Evolutionary conservation across 2,329 filamentous ascomycete genomes (phyloP).

Genomic region (Fusarium luffae): DNA sequence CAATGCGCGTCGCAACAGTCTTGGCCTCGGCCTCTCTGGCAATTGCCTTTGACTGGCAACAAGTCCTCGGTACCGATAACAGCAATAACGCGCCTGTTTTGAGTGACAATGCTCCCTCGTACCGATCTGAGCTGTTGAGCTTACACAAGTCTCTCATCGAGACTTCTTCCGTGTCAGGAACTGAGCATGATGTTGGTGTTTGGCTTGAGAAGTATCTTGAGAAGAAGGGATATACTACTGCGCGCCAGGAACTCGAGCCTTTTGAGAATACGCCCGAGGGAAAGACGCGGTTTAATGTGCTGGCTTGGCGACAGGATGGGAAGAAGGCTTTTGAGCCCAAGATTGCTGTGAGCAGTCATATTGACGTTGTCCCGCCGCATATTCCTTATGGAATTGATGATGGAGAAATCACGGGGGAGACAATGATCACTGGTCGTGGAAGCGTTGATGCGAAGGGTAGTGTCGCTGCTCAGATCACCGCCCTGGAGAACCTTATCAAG

Average conservation of each 20-base stretch:
- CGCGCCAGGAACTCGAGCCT: conserved; percentile 55
- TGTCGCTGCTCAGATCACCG: conserved; percentile 79
- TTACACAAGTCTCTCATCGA: conserved; percentile 81
- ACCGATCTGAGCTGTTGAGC: conserved; percentile 67
- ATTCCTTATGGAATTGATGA: conserved; percentile 73
- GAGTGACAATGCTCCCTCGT: conserved; percentile 45
- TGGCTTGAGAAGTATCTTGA: conserved; percentile 76
- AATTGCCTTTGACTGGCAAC: conserved; percentile 23
- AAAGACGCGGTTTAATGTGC: conserved; percentile 72
- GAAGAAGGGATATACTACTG: conserved; percentile 55
- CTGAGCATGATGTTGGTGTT: conserved; percentile 74
- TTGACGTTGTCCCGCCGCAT: conserved; percentile 80
- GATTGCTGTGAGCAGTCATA: conserved; percentile 81
- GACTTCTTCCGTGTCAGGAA: conserved; percentile 75
- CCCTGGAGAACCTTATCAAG: conserved; percentile 66
- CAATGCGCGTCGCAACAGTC: conserved; percentile 28
- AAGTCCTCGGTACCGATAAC: conserved; percentile 9
- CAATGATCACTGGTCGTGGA: conserved; percentile 76
- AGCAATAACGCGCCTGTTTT: background rate
- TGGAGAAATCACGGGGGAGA: conserved; percentile 56
- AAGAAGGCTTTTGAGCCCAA: conserved; percentile 60
- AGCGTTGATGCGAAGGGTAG: conserved; percentile 77
- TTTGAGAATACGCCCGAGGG: conserved; percentile 46
- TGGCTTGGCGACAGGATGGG: conserved; percentile 69
- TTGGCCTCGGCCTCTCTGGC: conserved; percentile 28